Evolutionary conservation across 2,329 filamentous ascomycete genomes (phyloP).

Genomic region (Didymella glomerata): DNA sequence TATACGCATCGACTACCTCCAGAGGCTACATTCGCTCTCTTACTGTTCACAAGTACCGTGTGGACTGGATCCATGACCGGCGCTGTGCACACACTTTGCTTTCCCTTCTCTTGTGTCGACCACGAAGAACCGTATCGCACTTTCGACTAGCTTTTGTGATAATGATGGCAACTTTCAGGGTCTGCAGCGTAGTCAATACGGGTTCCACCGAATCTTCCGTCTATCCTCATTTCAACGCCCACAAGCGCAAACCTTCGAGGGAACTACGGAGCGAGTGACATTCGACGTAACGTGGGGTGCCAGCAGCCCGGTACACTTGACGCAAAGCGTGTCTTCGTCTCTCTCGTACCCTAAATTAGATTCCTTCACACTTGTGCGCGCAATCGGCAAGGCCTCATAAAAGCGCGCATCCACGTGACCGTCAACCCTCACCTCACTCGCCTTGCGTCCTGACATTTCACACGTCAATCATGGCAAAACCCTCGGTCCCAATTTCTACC

Average conservation of each 20-base stretch:
- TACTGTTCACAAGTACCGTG: not conserved
- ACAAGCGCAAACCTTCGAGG: constrained; percentile 1
- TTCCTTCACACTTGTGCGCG: not conserved
- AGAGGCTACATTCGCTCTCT: too few relatives aligned
- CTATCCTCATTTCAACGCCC: not conserved
- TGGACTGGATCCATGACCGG: not conserved
- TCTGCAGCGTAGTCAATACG: not conserved
- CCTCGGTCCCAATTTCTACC: constrained; percentile 11
- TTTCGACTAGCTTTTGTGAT: not conserved
- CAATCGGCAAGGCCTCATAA: not conserved
- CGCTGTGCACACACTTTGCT: not conserved
- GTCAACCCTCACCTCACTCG: not conserved
- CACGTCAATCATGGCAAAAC: not conserved
- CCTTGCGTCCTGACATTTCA: not conserved
- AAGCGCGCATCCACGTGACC: constrained; percentile 2
- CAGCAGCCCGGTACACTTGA: constrained; percentile 1
- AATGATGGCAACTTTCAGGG: not conserved
- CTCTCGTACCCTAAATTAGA: not conserved
- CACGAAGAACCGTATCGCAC: not conserved
- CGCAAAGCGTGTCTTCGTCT: not conserved
- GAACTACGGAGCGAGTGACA: not conserved
- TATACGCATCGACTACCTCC: not conserved
- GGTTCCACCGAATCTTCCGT: not conserved
- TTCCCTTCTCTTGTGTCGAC: not conserved
- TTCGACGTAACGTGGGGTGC: not conserved